Conservation (phyloP, 1,284 basidiomycete genomes). For the Fomitopsis palustris region DNA sequence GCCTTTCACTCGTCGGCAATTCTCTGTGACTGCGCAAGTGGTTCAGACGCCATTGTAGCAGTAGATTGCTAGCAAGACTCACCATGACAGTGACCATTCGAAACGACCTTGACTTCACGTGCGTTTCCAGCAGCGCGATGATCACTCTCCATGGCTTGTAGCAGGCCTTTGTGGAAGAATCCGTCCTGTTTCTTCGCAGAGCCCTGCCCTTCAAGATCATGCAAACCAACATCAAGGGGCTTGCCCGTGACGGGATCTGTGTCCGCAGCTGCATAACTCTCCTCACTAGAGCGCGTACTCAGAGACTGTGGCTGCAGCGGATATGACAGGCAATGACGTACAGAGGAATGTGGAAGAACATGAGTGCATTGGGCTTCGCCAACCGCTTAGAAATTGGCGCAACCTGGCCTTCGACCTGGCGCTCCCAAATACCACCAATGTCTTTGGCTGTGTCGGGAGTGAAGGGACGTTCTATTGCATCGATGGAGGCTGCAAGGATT, state of each 20-base stretch:
- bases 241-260: constrained; percentile 50
- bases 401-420: constrained; percentile 48
- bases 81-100: constrained; percentile 88
- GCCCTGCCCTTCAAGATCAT: constrained; percentile 57
- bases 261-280: constrained; percentile 60
- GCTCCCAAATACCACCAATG: constrained; percentile 59
- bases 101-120: constrained; percentile 78
- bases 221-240: constrained; percentile 63
- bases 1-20: constrained; percentile 80
- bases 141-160: constrained; percentile 64
- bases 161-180: constrained; percentile 78
- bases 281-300: constrained; percentile 32
- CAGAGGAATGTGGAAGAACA: constrained; percentile 96
- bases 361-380: constrained; percentile 87
- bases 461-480: constrained; percentile 78
- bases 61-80: constrained; percentile 22
- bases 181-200: constrained; percentile 71
- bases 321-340: constrained; percentile 39
- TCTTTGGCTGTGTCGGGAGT: constrained; percentile 70
- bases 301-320: constrained; percentile 9
- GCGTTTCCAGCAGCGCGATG: constrained; percentile 46
- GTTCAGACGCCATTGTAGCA: not conserved
- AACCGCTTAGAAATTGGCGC: constrained; percentile 52
- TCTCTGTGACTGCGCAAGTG: constrained; percentile 67
- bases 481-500: constrained; percentile 36